Percentiles rank a stretch among this genome's conserved stretches.
Conservation (phyloP, 768 basidiomycete genomes). For the Crucibulum laeve region DNA sequence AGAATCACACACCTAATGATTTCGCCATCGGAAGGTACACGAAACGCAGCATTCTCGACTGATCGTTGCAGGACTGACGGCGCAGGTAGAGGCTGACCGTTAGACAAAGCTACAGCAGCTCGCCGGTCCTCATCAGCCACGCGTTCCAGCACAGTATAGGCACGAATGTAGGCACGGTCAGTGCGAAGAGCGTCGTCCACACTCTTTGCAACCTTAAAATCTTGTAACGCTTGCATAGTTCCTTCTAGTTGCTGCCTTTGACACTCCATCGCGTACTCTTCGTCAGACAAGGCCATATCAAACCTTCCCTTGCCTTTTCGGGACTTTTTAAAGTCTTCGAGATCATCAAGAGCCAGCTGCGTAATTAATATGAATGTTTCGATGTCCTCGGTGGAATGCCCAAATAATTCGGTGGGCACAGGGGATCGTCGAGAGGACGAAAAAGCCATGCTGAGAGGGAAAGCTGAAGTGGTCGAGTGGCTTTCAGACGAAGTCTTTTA, state of each 20-base stretch:
- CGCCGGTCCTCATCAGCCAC: constrained; percentile 36
- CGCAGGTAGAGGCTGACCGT: constrained; percentile 23
- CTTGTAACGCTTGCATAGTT: constrained; percentile 24
- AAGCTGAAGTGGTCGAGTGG: not conserved
- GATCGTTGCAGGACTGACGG: constrained; percentile 7
- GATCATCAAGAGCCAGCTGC: constrained; percentile 36
- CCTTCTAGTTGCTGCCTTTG: constrained; percentile 31
- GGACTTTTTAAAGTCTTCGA: constrained; percentile 24
- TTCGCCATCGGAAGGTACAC: not conserved
- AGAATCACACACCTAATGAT: not conserved
- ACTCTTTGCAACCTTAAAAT: constrained; percentile 36
- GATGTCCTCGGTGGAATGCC: constrained; percentile 19
- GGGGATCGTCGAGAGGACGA: not conserved
- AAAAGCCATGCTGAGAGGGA: not conserved
- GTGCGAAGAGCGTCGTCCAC: constrained; percentile 33
- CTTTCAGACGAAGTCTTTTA: not conserved
- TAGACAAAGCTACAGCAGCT: constrained; percentile 32
- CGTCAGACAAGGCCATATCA: constrained; percentile 30
- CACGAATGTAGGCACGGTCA: constrained; percentile 26
- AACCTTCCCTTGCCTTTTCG: constrained; percentile 35
- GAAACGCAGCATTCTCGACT: not conserved
- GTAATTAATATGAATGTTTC: constrained; percentile 35
- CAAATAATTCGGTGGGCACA: not conserved
- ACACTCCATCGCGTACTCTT: constrained; percentile 38
- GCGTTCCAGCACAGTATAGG: constrained; percentile 25